These are phyloP conservation scores for Leptosphaerulina australis DNA, from an alignment of 2,329 filamentous ascomycete species.

Conservation along the genomic window DNA sequence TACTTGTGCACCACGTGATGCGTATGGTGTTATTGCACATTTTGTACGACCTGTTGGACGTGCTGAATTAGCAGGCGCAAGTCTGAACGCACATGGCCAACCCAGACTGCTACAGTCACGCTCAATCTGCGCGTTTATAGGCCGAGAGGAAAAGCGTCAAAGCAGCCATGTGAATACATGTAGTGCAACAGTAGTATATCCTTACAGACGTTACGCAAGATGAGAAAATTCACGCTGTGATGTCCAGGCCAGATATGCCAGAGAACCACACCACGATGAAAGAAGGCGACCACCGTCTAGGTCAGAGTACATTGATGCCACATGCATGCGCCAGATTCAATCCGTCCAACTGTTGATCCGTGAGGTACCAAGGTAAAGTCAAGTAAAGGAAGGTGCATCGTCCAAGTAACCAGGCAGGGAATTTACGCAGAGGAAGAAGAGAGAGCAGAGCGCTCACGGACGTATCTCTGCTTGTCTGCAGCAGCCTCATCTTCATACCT, in stretches of 20 bases:
- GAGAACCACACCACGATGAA: background rate
- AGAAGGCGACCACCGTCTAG: constrained; percentile 6
- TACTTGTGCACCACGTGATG: too few species aligned
- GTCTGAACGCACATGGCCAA: too few species aligned
- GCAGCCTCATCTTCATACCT: constrained; percentile 37
- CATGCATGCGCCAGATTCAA: constrained; percentile 3
- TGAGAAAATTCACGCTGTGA: constrained; percentile 11
- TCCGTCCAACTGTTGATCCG: background rate
- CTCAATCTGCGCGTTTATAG: too few species aligned
- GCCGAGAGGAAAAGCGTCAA: too few species aligned
- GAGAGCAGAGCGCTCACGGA: background rate
- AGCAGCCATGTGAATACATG: background rate
- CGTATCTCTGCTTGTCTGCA: constrained; percentile 39
- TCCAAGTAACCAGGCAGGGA: background rate
- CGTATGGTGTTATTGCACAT: too few species aligned
- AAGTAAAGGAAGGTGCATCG: background rate
- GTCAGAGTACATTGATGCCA: constrained; percentile 12
- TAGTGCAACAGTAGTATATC: constrained; percentile 10
- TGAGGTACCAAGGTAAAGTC: constrained; percentile 1
- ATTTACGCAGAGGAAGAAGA: background rate
- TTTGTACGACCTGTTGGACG: too few species aligned
- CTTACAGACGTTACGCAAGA: constrained; percentile 6
- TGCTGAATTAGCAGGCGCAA: too few species aligned
- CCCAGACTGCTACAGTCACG: too few species aligned
- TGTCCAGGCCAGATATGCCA: constrained; percentile 26